Base-by-base conservation (phyloP, 257 asterid species). In the Handroanthus guayacan region DNA sequence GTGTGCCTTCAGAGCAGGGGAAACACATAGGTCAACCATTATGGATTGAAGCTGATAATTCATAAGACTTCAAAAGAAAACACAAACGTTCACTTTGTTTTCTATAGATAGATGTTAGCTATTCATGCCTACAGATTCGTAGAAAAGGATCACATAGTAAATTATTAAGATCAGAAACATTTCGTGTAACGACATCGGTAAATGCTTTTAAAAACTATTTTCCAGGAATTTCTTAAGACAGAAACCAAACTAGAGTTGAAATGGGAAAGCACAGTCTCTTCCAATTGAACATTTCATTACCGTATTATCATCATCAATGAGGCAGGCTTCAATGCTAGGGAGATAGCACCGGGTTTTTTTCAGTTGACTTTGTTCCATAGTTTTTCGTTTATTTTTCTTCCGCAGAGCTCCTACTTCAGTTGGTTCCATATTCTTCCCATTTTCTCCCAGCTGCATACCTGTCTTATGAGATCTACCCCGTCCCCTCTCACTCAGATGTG, bases 1-100 rank as follows among this genome's bases (percentile, higher is more conserved):
- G 79, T 86, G 91, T 51, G 92, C 89, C 85, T 91, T 92, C 76
- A 86, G 94, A 62, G 94, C 79, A 65, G 90, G 89, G 1, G 90
- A 87, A 72, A 85, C 88, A 85, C 89, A 78, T 84, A 86, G 10
- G 91, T 88, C 88, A 89, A 74, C 95, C 93, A 87, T 41, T 79
- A 72, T 31, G 89, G 89, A 72, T 31, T 89, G 89, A 78, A 87
- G 92, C 90, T 86, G 88, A 72, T 63, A 37, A 63, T 73, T 57
- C 45, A 61, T 31, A 72, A 67, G 16, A 13, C 51, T 16, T 60
- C 55, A 67, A 41, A 12, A 67, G 20, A 72, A 69, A 5, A 31
- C 0, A 8, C 43, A 8, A 17, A 25, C 12, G 50, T 10, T 9
- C n/a, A 0, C 5, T 52, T 13, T 14, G 18, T 14, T 52, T 52